Conservation (phyloP, 2,329 filamentous ascomycete genomes). For the Alternaria gansuensis region DNA sequence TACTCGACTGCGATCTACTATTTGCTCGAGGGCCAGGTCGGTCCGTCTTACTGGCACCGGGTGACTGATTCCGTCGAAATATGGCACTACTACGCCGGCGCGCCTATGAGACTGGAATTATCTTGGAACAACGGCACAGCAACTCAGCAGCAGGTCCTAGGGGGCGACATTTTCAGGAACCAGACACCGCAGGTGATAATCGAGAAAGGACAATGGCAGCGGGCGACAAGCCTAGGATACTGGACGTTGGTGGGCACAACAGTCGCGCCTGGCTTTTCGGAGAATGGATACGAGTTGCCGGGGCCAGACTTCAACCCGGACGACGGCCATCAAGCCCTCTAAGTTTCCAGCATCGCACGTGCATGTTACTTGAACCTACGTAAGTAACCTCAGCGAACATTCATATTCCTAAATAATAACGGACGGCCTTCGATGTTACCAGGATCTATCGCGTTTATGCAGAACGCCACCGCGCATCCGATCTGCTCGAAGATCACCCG, state of each 20-base stretch:
- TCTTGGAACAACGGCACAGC: slow-evolving; percentile 56
- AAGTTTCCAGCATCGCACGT: not conserved
- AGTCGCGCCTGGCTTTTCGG: slow-evolving; percentile 32
- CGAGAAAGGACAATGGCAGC: slow-evolving; percentile 57
- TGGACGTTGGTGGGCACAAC: slow-evolving; percentile 61
- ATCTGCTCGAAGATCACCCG: no score
- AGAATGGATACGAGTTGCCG: slow-evolving; percentile 34
- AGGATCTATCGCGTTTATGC: no score
- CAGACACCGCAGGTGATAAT: slow-evolving; percentile 59
- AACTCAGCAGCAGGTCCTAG: slow-evolving; percentile 48
- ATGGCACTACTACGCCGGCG: slow-evolving; percentile 65
- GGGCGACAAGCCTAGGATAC: slow-evolving; percentile 56
- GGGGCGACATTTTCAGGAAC: slow-evolving; percentile 55
- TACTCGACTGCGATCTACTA: slow-evolving; percentile 64
- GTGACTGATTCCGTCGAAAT: slow-evolving; percentile 60
- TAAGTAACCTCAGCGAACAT: not conserved
- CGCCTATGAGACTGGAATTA: slow-evolving; percentile 59
- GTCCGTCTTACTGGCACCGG: slow-evolving; percentile 62
- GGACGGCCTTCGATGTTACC: no score
- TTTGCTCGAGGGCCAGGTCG: slow-evolving; percentile 56
- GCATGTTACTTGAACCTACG: not conserved
- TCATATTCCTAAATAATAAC: not conserved
- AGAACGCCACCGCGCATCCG: no score
- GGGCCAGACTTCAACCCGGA: slow-evolving; percentile 29
- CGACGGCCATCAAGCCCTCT: not conserved